Conservation (phyloP, 441 rosid species). For the Bocquillonia castaneifolia region DNA sequence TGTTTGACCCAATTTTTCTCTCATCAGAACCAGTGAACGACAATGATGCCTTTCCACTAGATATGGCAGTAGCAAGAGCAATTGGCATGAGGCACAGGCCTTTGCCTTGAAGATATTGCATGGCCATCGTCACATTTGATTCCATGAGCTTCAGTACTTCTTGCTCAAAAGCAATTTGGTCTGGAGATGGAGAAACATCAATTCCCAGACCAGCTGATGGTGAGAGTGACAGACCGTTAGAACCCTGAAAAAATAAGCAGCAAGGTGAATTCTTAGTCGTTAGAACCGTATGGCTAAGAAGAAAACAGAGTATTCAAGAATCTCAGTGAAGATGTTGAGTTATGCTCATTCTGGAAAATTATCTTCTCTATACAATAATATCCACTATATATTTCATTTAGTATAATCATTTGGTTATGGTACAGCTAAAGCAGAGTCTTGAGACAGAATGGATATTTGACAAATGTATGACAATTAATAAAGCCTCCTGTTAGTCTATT, state of each 20-base stretch:
- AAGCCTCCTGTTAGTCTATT: neutral
- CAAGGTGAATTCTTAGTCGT: neutral
- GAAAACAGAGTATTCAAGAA: neutral
- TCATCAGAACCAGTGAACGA: constrained; percentile 17
- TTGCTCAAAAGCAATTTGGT: constrained; percentile 41
- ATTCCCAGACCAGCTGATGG: constrained; percentile 24
- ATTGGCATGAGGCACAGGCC: constrained; percentile 61
- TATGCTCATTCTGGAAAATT: neutral
- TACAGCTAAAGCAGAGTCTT: neutral
- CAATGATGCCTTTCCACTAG: constrained; percentile 32
- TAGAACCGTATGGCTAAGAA: neutral
- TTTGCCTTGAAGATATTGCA: constrained; percentile 52
- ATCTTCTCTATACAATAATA: neutral
- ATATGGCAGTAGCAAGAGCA: constrained; percentile 40
- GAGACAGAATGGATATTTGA: too few species aligned
- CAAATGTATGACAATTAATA: too few species aligned
- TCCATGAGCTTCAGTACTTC: constrained; percentile 54
- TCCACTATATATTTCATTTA: too few species aligned
- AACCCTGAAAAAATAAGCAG: constrained; percentile 18
- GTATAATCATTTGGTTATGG: neutral
- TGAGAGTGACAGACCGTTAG: constrained; percentile 20
- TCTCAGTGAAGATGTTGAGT: neutral
- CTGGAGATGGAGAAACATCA: constrained; percentile 31
- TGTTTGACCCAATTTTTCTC: constrained; percentile 11
- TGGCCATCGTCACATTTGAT: constrained; percentile 39